Percentiles rank a stretch among this genome's conserved stretches.
Evolutionary conservation across 495 filamentous ascomycete genomes (phyloP).

Genomic region (Xylaria grammica): DNA sequence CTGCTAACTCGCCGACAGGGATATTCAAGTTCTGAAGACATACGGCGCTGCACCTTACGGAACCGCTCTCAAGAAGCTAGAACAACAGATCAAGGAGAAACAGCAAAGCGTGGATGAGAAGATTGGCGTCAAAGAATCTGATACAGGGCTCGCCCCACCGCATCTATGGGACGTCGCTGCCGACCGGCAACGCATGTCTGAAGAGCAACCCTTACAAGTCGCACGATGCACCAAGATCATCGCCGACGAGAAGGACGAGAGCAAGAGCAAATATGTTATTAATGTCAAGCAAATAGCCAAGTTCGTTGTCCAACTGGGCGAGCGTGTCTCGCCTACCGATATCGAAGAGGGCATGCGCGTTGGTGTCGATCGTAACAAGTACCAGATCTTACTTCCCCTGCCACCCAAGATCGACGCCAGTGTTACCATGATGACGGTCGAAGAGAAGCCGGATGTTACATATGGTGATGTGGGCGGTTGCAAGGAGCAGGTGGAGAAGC

Average conservation of each 20-base stretch:
- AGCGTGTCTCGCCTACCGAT: constrained; percentile 96
- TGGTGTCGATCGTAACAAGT: constrained; percentile 97
- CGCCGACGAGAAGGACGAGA: constrained; percentile 90
- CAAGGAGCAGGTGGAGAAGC: constrained; percentile 99
- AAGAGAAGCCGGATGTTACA: constrained; percentile 99
- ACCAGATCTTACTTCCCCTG: constrained; percentile 96
- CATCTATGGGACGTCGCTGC: constrained; percentile 99
- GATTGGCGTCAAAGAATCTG: constrained; percentile 91
- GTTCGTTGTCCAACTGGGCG: constrained; percentile 97
- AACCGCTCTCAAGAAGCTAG: constrained; percentile 88
- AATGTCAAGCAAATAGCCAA: constrained; percentile 99
- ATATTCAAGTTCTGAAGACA: constrained; percentile 98
- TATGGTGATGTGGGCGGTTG: constrained; percentile 98
- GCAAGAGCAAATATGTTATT: constrained; percentile 99
- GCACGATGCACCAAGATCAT: constrained; percentile 99
- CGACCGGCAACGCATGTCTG: constrained; percentile 95
- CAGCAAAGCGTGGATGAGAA: constrained; percentile 98
- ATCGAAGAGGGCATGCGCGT: constrained; percentile 99
- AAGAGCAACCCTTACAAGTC: constrained; percentile 97
- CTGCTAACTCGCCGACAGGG: constrained; percentile 62
- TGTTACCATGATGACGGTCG: constrained; percentile 99
- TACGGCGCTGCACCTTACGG: constrained; percentile 98
- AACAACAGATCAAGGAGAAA: constrained; percentile 97
- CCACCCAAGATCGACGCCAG: constrained; percentile 98
- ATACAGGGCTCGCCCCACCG: constrained; percentile 95